A percentile compares a stretch with the other conserved stretches of the same genome.
These are phyloP conservation scores for Ceratobasidium papillatum DNA, from an alignment of 1,284 basidiomycete species.

Conservation along the genomic window DNA sequence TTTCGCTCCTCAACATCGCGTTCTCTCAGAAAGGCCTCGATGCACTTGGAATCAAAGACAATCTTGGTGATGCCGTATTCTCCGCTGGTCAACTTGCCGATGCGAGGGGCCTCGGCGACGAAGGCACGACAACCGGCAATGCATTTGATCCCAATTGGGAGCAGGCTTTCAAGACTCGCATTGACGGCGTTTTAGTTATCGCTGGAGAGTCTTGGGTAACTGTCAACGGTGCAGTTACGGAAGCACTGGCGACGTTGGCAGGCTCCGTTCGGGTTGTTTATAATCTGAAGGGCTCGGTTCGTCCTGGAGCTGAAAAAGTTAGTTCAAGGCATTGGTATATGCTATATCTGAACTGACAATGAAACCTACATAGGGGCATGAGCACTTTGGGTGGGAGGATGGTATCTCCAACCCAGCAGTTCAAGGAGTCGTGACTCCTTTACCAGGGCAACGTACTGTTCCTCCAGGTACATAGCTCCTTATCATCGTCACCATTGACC, in stretches of 20 bases:
- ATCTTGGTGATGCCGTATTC: conserved; percentile 52
- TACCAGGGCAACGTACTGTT: conserved; percentile 43
- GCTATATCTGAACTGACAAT: too few species aligned
- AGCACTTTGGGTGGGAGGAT: conserved; percentile 42
- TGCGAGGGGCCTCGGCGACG: conserved; percentile 49
- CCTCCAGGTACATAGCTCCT: conserved; percentile 46
- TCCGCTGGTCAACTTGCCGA: conserved; percentile 51
- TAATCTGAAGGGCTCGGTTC: conserved; percentile 41
- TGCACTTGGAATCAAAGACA: conserved; percentile 52
- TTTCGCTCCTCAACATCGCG: conserved; percentile 45
- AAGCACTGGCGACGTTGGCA: conserved; percentile 5
- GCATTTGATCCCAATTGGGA: conserved; percentile 48
- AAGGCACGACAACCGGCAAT: conserved; percentile 46
- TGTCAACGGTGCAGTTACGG: background rate
- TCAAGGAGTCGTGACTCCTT: conserved; percentile 41
- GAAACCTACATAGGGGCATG: conserved; percentile 16
- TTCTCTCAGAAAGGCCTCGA: conserved; percentile 45
- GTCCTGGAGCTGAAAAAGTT: conserved; percentile 41
- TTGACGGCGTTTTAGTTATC: conserved; percentile 48
- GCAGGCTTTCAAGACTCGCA: conserved; percentile 50
- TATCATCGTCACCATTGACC: background rate
- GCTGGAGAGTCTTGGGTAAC: conserved; percentile 31
- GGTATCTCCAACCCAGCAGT: conserved; percentile 45
- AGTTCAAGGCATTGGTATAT: background rate
- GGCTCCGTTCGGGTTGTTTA: conserved; percentile 36